phyloP scores from a whole-genome alignment of 257 asterid genomes.

The Datura wrightii region DNA sequence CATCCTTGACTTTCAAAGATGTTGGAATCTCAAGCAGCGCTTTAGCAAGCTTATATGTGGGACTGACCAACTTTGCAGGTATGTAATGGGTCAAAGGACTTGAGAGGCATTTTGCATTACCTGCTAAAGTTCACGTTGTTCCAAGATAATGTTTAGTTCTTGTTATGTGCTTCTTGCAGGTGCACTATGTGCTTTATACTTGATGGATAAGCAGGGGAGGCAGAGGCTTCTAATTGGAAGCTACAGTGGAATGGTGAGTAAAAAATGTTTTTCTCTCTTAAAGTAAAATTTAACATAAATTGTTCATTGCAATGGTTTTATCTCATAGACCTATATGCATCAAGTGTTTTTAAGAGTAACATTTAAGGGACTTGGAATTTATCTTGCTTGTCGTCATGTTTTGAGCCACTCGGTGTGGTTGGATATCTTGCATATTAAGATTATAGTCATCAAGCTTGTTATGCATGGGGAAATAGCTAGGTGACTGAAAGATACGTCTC shows the following conservation, averaged over 20 bases:
- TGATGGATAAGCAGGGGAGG: slow-evolving; percentile 87
- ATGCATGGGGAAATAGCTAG: background rate
- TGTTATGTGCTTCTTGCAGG: slow-evolving; percentile 52
- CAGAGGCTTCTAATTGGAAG: slow-evolving; percentile 76
- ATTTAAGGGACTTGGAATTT: background rate
- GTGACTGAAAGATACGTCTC: background rate
- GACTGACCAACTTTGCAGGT: slow-evolving; percentile 85
- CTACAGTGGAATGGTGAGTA: slow-evolving; percentile 82
- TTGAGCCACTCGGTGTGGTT: background rate
- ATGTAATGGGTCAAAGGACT: slow-evolving; percentile 27
- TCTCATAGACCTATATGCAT: background rate
- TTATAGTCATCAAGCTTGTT: background rate
- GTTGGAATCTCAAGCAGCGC: slow-evolving; percentile 80
- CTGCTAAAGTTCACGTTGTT: background rate
- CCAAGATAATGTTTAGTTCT: slow-evolving; percentile 30
- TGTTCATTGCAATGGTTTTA: background rate
- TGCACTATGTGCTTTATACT: slow-evolving; percentile 73
- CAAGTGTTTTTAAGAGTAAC: background rate
- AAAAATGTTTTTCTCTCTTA: background rate
- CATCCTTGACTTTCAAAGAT: slow-evolving; percentile 80
- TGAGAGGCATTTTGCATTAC: background rate
- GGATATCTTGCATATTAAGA: background rate
- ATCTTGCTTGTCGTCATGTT: background rate
- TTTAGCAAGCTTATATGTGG: slow-evolving; percentile 73
- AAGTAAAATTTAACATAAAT: background rate